Evolutionary conservation across 148 eudicot genomes (phyloP).

Genomic region (Bassia scoparia): DNA sequence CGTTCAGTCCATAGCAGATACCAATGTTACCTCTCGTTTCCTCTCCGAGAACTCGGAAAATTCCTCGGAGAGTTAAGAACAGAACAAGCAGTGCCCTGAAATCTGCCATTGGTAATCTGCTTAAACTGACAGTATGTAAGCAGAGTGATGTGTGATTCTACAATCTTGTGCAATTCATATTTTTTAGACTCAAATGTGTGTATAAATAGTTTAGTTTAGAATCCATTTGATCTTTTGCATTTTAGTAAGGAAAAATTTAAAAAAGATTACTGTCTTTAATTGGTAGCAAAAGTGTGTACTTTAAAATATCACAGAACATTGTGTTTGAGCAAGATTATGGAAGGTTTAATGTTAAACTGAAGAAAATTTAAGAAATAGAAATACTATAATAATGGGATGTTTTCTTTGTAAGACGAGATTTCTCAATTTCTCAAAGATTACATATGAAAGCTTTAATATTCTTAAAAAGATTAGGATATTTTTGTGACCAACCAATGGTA

Average conservation of each 20-base stretch:
- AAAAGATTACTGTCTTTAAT: slow-evolving; percentile 1
- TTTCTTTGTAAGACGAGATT: too few relatives aligned
- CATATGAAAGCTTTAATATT: too few relatives aligned
- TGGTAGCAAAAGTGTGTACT: background rate
- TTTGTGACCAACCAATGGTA: background rate
- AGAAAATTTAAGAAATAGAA: too few relatives aligned
- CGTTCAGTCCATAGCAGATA: slow-evolving; percentile 47
- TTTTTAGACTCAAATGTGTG: background rate
- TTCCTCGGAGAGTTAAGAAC: slow-evolving; percentile 7
- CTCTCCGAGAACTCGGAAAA: slow-evolving; percentile 14
- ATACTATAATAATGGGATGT: too few relatives aligned
- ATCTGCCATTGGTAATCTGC: slow-evolving; percentile 18
- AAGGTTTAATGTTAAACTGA: background rate
- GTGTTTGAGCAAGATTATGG: background rate
- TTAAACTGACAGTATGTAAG: background rate
- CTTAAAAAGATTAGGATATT: too few relatives aligned
- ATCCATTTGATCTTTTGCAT: background rate
- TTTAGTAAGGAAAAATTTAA: background rate
- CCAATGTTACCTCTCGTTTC: slow-evolving; percentile 26
- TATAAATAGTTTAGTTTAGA: background rate
- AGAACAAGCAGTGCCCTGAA: slow-evolving; percentile 19
- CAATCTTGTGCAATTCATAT: background rate
- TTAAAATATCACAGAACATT: too few relatives aligned
- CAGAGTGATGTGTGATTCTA: too few relatives aligned
- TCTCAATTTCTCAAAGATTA: too few relatives aligned